A percentile compares a stretch with the other conserved stretches of the same genome.
Evolutionary conservation across 2,329 filamentous ascomycete genomes (phyloP).

Genomic region (Alternaria alternata): DNA sequence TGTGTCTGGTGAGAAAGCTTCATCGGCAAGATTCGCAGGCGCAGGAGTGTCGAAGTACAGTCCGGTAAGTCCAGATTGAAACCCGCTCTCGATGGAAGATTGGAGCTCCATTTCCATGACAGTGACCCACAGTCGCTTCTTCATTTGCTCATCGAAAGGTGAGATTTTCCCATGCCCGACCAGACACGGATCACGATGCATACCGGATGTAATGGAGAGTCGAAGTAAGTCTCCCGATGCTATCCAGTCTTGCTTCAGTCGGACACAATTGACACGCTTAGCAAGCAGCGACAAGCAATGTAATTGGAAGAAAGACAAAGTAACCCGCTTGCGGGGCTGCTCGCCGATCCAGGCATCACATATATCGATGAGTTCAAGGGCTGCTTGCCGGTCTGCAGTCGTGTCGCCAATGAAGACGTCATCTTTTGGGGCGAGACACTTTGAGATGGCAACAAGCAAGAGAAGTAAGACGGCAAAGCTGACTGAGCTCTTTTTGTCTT

Average conservation of each 20-base stretch:
- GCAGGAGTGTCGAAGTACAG: constrained; percentile 60
- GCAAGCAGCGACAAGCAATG: constrained; percentile 61
- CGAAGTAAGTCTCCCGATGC: constrained; percentile 60
- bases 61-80: constrained; percentile 55
- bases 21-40: constrained; percentile 61
- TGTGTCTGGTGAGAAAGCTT: constrained; percentile 51
- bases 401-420: constrained; percentile 55
- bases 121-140: constrained; percentile 65
- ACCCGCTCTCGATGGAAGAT: constrained; percentile 63
- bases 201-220: constrained; percentile 62
- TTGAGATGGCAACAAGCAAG: constrained; percentile 50
- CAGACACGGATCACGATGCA: constrained; percentile 59
- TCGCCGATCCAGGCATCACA: constrained; percentile 54
- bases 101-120: constrained; percentile 66
- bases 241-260: constrained; percentile 63
- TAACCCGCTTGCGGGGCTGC: constrained; percentile 63
- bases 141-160: constrained; percentile 61
- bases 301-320: constrained; percentile 60
- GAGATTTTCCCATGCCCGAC: constrained; percentile 43
- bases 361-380: constrained; percentile 49
- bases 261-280: constrained; percentile 60
- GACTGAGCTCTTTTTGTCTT: constrained; percentile 32
- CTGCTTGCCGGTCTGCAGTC: constrained; percentile 51
- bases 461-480: constrained; percentile 53
- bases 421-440: constrained; percentile 44